Evolutionary conservation across 768 basidiomycete genomes (phyloP).

Genomic region (Mycena venus): DNA sequence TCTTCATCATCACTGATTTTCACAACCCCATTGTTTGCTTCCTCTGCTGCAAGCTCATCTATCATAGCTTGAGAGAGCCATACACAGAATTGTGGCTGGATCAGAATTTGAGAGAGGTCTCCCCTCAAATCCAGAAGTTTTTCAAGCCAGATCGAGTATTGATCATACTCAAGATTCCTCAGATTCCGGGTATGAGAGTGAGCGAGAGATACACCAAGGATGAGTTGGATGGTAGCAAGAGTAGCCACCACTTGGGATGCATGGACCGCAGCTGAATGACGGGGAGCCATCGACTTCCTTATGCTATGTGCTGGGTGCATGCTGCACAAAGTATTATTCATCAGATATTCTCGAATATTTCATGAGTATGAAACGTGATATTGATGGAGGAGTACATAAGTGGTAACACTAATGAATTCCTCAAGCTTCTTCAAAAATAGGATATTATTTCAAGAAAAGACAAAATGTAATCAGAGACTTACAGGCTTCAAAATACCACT

Average conservation of each 20-base stretch:
- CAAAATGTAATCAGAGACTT: neutral
- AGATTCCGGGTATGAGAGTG: neutral
- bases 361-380: neutral
- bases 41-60: neutral
- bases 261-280: neutral
- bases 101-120: neutral
- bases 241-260: neutral
- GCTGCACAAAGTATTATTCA: no score
- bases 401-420: neutral
- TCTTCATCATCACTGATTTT: neutral
- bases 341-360: neutral
- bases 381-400: neutral
- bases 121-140: neutral
- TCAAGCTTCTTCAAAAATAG: neutral
- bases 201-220: neutral
- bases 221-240: neutral
- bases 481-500: neutral
- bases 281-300: neutral
- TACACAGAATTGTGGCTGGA: neutral
- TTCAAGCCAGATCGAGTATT: neutral
- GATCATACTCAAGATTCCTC: neutral
- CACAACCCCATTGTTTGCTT: neutral
- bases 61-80: neutral
- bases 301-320: no score
- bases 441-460: neutral